Evolutionary conservation across 768 basidiomycete genomes (phyloP), one percentile per base, ranked within the genome.

Genomic region (Stropharia rugosoannulata): DNA sequence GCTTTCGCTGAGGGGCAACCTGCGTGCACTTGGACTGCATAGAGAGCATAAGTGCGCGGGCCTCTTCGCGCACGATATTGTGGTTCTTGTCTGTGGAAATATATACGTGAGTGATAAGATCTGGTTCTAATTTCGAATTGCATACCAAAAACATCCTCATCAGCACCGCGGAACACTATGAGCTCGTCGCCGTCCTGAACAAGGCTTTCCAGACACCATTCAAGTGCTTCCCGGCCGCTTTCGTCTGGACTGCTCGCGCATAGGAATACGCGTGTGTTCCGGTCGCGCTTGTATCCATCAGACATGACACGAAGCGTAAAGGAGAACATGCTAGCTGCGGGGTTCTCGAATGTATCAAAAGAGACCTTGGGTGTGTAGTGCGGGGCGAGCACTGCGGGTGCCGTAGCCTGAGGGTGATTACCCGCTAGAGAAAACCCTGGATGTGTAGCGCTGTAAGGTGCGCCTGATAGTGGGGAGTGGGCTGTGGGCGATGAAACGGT

Each of bases 171-270:
- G 55, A 92, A 90, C 8, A 98, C 89, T 54, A 99, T 86, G 18
- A 98, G 74, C 71, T 98, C 96, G 67, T 98, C 96, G 1, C 92
- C 91, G 54, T 92, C 89, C 69, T 91, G 88, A 7, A 88, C 84
- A 10, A 99, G 78, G 35, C 81, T 80, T 62, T 93, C 90, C 27
- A 98, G 78, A n/a, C 84, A 78, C 96, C 96, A 99, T 54, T 97
- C 93, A 7, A 98, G 75, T 0, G 96, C 95, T 63, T 94, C 85
- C 5, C 79, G 72, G 0, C 95, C 95, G 56, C 89, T 91, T 72
- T 96, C 95, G 63, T 97, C 95, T 0, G 87, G 77, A 42, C 90
- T 91, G 1, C 92, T 81, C 0, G 95, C 95, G 56, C 94, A 95
- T 0, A 97, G 79, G 70, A 93, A 98, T 1, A 91, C 91, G 0